Percentiles rank a stretch among this genome's conserved stretches.
Evolutionary conservation across 1,284 basidiomycete genomes (phyloP).

Genomic region (Cryptococcus amylolentus): DNA sequence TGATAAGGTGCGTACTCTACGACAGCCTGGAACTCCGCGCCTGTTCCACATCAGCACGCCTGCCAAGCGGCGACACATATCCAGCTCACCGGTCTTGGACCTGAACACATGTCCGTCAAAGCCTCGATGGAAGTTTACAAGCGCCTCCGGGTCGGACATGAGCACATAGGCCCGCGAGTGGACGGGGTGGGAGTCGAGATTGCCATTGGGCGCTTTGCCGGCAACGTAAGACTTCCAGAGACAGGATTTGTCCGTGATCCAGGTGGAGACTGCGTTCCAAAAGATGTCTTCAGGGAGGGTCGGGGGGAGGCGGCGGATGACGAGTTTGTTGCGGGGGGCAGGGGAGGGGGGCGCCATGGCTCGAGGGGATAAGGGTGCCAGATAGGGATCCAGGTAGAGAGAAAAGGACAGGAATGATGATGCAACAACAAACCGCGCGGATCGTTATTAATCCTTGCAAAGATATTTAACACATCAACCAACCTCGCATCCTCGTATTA

Average conservation of each 20-base stretch:
- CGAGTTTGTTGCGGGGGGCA: slow-evolving; percentile 64
- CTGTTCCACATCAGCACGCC: slow-evolving; percentile 50
- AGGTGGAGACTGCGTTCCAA: slow-evolving; percentile 82
- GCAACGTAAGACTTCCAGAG: slow-evolving; percentile 65
- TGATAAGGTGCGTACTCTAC: slow-evolving; percentile 94
- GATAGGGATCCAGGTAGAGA: neutral
- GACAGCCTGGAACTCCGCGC: slow-evolving; percentile 78
- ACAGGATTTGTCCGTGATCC: slow-evolving; percentile 72
- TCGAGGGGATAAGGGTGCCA: neutral
- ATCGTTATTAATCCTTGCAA: too few relatives aligned
- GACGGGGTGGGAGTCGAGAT: slow-evolving; percentile 67
- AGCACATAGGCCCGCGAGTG: slow-evolving; percentile 88
- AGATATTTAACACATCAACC: too few relatives aligned
- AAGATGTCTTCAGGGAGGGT: slow-evolving; percentile 89
- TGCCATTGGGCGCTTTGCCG: slow-evolving; percentile 65
- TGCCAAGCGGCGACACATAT: neutral
- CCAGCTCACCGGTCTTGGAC: slow-evolving; percentile 74
- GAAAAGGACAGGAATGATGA: too few relatives aligned
- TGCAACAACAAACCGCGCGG: neutral
- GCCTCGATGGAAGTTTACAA: slow-evolving; percentile 72
- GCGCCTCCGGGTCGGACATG: slow-evolving; percentile 69
- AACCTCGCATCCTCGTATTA: too few relatives aligned
- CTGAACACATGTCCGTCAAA: slow-evolving; percentile 91
- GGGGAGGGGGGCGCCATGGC: slow-evolving; percentile 5
- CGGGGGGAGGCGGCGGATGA: slow-evolving; percentile 83